Evolutionary conservation across 768 basidiomycete genomes (phyloP).

Genomic region (Boletus rex-veris): DNA sequence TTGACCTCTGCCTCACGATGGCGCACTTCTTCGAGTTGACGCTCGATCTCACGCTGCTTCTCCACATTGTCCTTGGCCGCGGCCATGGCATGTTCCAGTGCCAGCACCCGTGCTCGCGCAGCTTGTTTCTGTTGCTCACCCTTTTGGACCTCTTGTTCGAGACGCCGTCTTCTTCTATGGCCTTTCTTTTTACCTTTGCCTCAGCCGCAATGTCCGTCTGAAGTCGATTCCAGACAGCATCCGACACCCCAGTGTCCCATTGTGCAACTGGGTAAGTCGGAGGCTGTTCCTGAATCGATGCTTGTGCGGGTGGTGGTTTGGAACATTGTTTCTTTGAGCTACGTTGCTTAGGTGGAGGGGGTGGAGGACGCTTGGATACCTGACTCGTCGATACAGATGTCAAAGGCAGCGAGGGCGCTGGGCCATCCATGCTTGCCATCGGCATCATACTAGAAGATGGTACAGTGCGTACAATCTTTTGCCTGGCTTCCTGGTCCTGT

Average conservation of each 20-base stretch:
- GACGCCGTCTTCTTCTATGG: conserved; percentile 17
- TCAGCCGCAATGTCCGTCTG: conserved; percentile 35
- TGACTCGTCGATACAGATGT: conserved; percentile 16
- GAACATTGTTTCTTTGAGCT: neutral
- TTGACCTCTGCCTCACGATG: conserved; percentile 25
- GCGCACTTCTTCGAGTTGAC: conserved; percentile 28
- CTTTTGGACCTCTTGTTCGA: conserved; percentile 17
- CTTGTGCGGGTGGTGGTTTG: neutral
- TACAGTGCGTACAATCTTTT: conserved; percentile 2
- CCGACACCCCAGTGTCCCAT: conserved; percentile 53
- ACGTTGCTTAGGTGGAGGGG: conserved; percentile 16
- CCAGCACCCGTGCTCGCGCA: conserved; percentile 10
- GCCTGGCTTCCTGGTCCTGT: conserved; percentile 20
- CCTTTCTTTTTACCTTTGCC: conserved; percentile 16
- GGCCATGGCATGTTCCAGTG: conserved; percentile 16
- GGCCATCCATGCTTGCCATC: conserved; percentile 18
- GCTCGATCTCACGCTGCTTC: conserved; percentile 24
- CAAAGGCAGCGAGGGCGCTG: conserved; percentile 21
- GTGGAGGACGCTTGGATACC: conserved; percentile 16
- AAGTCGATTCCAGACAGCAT: conserved; percentile 51
- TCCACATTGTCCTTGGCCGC: conserved; percentile 19
- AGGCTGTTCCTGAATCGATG: neutral
- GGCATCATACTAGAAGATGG: conserved; percentile 10
- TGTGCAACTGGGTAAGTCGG: conserved; percentile 5
- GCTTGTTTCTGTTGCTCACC: conserved; percentile 8